These are phyloP conservation scores for Sordaria brevicollis DNA, from an alignment of 495 filamentous ascomycete genomes.

Conservation along the genomic window DNA sequence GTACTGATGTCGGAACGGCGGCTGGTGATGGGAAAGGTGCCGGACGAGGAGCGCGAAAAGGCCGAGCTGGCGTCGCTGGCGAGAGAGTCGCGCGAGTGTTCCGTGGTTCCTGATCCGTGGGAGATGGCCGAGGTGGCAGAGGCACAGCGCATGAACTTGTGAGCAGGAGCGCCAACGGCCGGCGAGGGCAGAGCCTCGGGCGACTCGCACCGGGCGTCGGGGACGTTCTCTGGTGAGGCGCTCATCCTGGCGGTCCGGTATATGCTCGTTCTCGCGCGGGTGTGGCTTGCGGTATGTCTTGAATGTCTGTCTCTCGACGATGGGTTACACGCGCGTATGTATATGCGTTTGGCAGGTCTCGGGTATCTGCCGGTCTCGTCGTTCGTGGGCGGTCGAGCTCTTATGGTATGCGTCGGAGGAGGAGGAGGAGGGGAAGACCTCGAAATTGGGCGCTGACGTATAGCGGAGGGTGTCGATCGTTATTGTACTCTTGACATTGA, in stretches of 20 bases:
- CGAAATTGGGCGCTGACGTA: background rate
- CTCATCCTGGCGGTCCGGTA: constrained; percentile 19
- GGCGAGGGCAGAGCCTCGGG: constrained; percentile 56
- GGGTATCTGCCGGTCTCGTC: background rate
- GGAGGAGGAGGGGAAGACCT: background rate
- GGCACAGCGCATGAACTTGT: constrained; percentile 60
- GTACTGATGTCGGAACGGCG: constrained; percentile 26
- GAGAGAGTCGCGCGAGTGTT: constrained; percentile 40
- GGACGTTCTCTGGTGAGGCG: constrained; percentile 21
- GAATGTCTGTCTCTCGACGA: background rate
- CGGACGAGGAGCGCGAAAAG: constrained; percentile 43
- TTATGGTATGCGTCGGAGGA: background rate
- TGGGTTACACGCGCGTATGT: background rate
- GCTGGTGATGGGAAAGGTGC: constrained; percentile 23
- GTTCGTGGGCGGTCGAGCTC: background rate
- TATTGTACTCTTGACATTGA: background rate
- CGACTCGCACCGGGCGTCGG: constrained; percentile 34
- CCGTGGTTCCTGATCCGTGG: constrained; percentile 37
- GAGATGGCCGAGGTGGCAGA: constrained; percentile 67
- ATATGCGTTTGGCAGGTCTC: background rate
- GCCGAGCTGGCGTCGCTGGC: constrained; percentile 34
- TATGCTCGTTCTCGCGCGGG: background rate
- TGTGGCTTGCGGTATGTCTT: background rate
- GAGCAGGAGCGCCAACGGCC: constrained; percentile 46
- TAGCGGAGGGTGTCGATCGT: background rate